These are phyloP conservation scores for Phyllosticta paracitricarpa DNA, from an alignment of 2,329 filamentous ascomycete genomes.

Conservation along the genomic window DNA sequence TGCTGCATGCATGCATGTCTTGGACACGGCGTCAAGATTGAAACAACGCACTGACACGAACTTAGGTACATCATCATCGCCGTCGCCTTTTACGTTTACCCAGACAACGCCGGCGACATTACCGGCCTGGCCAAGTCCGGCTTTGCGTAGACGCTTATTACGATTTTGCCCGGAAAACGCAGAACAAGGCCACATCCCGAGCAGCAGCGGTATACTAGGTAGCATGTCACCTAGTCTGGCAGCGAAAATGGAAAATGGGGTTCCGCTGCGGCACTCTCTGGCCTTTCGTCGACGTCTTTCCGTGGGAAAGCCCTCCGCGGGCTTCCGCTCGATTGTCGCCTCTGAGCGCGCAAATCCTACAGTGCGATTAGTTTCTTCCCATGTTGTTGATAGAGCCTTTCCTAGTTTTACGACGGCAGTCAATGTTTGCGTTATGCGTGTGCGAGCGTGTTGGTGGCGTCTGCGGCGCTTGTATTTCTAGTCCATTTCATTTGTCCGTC, in stretches of 20 bases:
- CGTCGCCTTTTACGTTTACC: constrained; percentile 51
- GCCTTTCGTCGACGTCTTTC: no score
- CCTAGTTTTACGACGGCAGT: background rate
- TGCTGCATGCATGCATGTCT: constrained; percentile 10
- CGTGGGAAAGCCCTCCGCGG: no score
- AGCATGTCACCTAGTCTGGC: background rate
- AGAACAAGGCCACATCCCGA: background rate
- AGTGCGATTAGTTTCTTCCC: background rate
- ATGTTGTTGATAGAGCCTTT: background rate
- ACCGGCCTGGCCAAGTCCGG: constrained; percentile 3
- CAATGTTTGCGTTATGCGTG: background rate
- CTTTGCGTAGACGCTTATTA: background rate
- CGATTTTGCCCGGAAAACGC: background rate
- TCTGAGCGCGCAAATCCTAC: background rate
- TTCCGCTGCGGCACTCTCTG: background rate
- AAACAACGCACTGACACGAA: background rate
- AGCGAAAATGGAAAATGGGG: background rate
- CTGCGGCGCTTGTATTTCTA: background rate
- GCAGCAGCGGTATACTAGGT: background rate
- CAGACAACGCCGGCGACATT: constrained; percentile 37
- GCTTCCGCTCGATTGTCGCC: no score
- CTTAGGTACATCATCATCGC: constrained; percentile 47
- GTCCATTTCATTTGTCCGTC: background rate
- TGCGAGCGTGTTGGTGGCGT: background rate
- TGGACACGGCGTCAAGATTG: background rate